A percentile compares a stretch with the other conserved stretches of the same genome.
These are phyloP conservation scores for Priceomyces melissophilus DNA, from an alignment of 805 yeast genomes.

Conservation along the genomic window DNA sequence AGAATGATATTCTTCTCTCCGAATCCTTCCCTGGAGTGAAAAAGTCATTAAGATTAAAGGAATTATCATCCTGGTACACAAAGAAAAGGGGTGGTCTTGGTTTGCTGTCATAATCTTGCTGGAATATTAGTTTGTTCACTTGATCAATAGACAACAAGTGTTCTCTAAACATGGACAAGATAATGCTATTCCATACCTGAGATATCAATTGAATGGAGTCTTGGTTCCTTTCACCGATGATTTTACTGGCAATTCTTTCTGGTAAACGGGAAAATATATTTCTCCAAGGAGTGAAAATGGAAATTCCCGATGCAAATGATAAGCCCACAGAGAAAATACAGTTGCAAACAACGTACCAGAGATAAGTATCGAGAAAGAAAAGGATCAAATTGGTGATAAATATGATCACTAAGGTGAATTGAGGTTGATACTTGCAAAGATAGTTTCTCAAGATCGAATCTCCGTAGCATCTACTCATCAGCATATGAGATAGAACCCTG, in stretches of 20 bases:
- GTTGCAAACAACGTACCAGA: conserved; percentile 39
- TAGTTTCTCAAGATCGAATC: conserved; percentile 20
- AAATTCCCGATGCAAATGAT: conserved; percentile 29
- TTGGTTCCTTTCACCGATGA: conserved; percentile 13
- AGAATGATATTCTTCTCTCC: conserved; percentile 49
- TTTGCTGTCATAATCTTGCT: conserved; percentile 17
- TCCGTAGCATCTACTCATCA: conserved; percentile 24
- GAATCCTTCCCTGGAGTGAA: conserved; percentile 48
- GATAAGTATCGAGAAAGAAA: conserved; percentile 37
- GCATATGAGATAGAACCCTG: conserved; percentile 24
- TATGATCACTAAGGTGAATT: conserved; percentile 21
- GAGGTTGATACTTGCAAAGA: conserved; percentile 28
- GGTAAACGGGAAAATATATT: conserved; percentile 33
- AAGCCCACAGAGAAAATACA: conserved; percentile 31
- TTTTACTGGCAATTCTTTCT: conserved; percentile 29
- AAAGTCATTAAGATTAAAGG: conserved; percentile 32
- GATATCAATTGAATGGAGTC: conserved; percentile 14
- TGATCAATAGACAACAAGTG: conserved; percentile 39
- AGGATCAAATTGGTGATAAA: conserved; percentile 26
- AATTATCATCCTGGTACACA: conserved; percentile 45
- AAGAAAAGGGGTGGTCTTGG: conserved; percentile 45
- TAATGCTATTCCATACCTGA: conserved; percentile 27
- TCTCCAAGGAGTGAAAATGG: conserved; percentile 38
- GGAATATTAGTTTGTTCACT: conserved; percentile 32
- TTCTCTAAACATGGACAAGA: conserved; percentile 34